Evolutionary conservation across 805 yeast genomes (phyloP).

Genomic region (Suhomyces prunicola): DNA sequence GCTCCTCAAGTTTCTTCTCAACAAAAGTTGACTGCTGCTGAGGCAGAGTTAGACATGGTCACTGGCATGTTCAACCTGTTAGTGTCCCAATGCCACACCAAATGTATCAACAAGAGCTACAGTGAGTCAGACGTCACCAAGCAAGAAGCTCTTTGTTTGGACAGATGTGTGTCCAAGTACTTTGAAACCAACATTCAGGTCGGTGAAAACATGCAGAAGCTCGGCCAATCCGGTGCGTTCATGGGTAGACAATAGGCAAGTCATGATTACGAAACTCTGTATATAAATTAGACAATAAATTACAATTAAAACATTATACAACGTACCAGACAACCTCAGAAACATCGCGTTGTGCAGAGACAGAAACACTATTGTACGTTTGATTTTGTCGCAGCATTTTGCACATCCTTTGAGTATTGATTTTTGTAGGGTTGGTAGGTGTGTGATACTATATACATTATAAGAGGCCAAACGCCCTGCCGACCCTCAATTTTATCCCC

Average conservation of each 20-base stretch:
- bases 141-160: constrained; percentile 82
- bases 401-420: no score
- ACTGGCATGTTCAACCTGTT: constrained; percentile 95
- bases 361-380: no score
- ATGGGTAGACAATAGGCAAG: constrained; percentile 38
- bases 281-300: background rate
- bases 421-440: no score
- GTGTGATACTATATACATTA: background rate
- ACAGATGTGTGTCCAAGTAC: constrained; percentile 93
- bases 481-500: constrained; percentile 70
- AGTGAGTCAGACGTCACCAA: constrained; percentile 71
- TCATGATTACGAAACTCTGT: background rate
- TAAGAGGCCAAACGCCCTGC: constrained; percentile 52
- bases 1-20: constrained; percentile 71
- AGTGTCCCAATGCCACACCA: constrained; percentile 83
- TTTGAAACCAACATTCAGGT: constrained; percentile 93
- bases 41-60: constrained; percentile 94
- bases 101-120: constrained; percentile 72
- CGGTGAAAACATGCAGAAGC: constrained; percentile 65
- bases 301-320: no score
- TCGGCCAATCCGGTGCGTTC: constrained; percentile 46
- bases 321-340: no score
- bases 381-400: no score
- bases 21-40: constrained; percentile 86
- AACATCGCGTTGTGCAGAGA: no score